A percentile compares a stretch with the other conserved stretches of the same genome.
Evolutionary conservation across 2,329 filamentous ascomycete species (phyloP).

Genomic region (Leptographium procerum): DNA sequence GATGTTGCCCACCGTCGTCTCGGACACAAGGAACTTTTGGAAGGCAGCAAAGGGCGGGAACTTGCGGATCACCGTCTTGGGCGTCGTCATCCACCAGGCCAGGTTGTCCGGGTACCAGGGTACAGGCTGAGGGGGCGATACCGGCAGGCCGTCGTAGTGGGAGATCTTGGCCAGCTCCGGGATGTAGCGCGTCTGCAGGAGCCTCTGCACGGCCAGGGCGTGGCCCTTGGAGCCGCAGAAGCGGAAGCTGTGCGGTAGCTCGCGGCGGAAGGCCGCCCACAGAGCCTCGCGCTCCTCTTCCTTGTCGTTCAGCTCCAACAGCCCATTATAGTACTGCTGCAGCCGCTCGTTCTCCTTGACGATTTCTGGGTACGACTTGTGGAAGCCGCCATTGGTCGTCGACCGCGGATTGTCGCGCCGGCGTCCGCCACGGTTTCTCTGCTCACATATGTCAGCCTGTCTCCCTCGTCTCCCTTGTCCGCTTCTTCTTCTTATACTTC

Average conservation of each 20-base stretch:
- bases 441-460: not conserved
- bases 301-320: slow-evolving; percentile 58
- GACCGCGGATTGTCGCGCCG: slow-evolving; percentile 19
- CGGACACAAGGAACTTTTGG: slow-evolving; percentile 94
- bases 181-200: slow-evolving; percentile 79
- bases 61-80: slow-evolving; percentile 89
- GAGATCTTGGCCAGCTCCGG: slow-evolving; percentile 80
- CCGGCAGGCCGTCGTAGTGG: slow-evolving; percentile 67
- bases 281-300: slow-evolving; percentile 63
- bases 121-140: slow-evolving; percentile 72
- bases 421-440: slow-evolving; percentile 19
- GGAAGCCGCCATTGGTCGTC: not conserved
- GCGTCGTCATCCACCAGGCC: slow-evolving; percentile 96
- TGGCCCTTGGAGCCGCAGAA: slow-evolving; percentile 95
- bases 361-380: slow-evolving; percentile 42
- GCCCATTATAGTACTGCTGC: slow-evolving; percentile 73
- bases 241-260: slow-evolving; percentile 93
- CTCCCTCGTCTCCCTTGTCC: not conserved
- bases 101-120: slow-evolving; percentile 91
- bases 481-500: not conserved
- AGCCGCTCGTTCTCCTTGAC: slow-evolving; percentile 73
- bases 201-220: slow-evolving; percentile 82
- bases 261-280: slow-evolving; percentile 71
- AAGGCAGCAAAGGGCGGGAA: slow-evolving; percentile 91
- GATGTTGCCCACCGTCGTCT: slow-evolving; percentile 95